A percentile compares a stretch with the other conserved stretches of the same genome.
These are phyloP conservation scores for Porphyrellus cyaneotinctus DNA, from an alignment of 768 basidiomycete genomes.

Conservation along the genomic window DNA sequence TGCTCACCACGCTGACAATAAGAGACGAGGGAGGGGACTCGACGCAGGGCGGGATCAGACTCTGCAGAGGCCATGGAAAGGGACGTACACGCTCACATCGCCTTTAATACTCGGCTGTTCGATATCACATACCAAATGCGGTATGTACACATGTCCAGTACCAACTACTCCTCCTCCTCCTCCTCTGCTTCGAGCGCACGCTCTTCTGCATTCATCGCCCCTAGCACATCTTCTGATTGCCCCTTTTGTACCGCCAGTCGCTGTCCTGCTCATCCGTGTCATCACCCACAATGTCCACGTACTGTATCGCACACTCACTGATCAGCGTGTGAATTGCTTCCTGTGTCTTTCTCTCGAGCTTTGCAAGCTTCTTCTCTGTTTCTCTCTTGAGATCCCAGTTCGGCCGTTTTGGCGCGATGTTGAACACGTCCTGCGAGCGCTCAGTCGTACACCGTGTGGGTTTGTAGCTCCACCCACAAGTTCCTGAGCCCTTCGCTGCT, in stretches of 20 bases:
- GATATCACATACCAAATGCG: slow-evolving; percentile 19
- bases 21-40: slow-evolving; percentile 59
- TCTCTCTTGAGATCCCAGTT: slow-evolving; percentile 97
- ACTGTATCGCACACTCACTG: slow-evolving; percentile 49
- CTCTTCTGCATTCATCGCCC: slow-evolving; percentile 79
- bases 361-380: slow-evolving; percentile 84
- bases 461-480: slow-evolving; percentile 52
- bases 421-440: slow-evolving; percentile 75
- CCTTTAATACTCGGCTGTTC: slow-evolving; percentile 13
- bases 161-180: slow-evolving; percentile 12
- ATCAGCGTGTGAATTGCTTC: slow-evolving; percentile 91
- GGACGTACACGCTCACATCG: slow-evolving; percentile 2
- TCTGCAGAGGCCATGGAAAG: slow-evolving; percentile 30
- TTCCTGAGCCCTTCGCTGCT: slow-evolving; percentile 79
- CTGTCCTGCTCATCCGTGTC: slow-evolving; percentile 50
- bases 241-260: slow-evolving; percentile 77
- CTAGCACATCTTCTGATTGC: slow-evolving; percentile 72
- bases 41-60: slow-evolving; percentile 32
- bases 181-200: slow-evolving; percentile 50
- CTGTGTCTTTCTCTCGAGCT: slow-evolving; percentile 87
- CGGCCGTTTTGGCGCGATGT: slow-evolving; percentile 94
- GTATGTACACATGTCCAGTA: not conserved
- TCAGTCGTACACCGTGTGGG: slow-evolving; percentile 14
- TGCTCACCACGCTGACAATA: slow-evolving; percentile 70
- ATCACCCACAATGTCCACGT: slow-evolving; percentile 2